Evolutionary conservation across 148 eudicot species (phyloP).

Genomic region (Bassia scoparia): DNA sequence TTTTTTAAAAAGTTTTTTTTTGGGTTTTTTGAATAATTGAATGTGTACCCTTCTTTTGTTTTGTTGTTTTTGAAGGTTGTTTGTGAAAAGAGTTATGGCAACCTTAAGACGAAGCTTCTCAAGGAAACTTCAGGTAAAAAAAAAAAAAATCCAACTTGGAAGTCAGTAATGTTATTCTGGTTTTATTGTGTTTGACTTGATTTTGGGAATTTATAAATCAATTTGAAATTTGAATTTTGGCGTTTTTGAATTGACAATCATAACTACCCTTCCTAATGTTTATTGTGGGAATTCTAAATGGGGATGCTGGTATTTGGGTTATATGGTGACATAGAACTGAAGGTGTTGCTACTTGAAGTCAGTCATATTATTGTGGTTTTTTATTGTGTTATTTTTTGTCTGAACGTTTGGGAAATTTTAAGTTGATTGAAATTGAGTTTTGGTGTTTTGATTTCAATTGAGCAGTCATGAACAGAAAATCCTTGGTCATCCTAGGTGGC

Average conservation of each 20-base stretch:
- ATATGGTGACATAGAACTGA: too few species aligned
- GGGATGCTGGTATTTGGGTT: too few species aligned
- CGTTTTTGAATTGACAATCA: too few species aligned
- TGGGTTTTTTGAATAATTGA: slow-evolving; percentile 4
- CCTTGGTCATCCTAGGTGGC: background rate
- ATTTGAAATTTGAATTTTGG: too few species aligned
- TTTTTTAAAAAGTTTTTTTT: too few species aligned
- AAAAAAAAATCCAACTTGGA: background rate
- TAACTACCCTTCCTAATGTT: too few species aligned
- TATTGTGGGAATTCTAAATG: too few species aligned
- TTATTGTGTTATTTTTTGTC: background rate
- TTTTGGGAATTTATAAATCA: too few species aligned
- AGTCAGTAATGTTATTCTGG: too few species aligned
- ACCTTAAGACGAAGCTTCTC: slow-evolving; percentile 20
- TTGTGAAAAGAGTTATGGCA: slow-evolving; percentile 21
- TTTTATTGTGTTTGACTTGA: too few species aligned
- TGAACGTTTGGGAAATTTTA: background rate
- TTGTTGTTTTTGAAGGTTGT: background rate
- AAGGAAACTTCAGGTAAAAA: slow-evolving; percentile 23
- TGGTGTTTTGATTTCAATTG: background rate
- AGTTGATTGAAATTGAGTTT: background rate
- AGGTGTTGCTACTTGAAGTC: too few species aligned
- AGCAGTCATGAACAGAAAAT: background rate
- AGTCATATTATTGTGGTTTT: too few species aligned
- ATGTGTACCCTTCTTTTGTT: background rate